Conservation (phyloP, 1,284 basidiomycete genomes). For the Trametes pubescens region DNA sequence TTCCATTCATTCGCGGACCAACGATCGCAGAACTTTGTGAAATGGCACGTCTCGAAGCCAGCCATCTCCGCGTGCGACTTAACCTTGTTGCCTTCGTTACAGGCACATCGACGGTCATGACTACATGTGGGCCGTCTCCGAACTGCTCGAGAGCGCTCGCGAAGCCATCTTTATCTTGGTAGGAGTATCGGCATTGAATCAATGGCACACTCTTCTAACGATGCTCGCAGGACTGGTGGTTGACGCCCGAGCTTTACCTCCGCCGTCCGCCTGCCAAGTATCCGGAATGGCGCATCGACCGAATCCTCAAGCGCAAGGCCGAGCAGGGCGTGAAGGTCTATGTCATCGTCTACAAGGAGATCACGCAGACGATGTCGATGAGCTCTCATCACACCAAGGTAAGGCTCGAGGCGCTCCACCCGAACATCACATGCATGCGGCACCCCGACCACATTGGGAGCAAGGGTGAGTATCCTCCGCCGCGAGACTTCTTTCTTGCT, state of each 20-base stretch:
- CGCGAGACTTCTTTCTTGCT: background rate
- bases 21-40: slow-evolving; percentile 76
- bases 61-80: background rate
- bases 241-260: slow-evolving; percentile 91
- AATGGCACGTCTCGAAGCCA: slow-evolving; percentile 63
- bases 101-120: slow-evolving; percentile 91
- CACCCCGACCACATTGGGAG: slow-evolving; percentile 91
- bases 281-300: slow-evolving; percentile 88
- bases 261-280: slow-evolving; percentile 87
- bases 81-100: background rate
- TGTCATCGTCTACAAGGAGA: slow-evolving; percentile 91
- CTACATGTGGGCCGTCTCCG: slow-evolving; percentile 93
- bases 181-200: background rate
- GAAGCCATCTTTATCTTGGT: slow-evolving; percentile 84
- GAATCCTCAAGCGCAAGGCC: slow-evolving; percentile 86
- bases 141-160: slow-evolving; percentile 81
- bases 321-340: slow-evolving; percentile 90
- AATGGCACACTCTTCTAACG: background rate
- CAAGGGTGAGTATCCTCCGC: slow-evolving; percentile 54
- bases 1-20: slow-evolving; percentile 86
- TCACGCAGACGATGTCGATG: slow-evolving; percentile 91
- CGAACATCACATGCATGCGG: slow-evolving; percentile 87
- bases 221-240: slow-evolving; percentile 82
- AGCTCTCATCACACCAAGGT: slow-evolving; percentile 88
- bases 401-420: slow-evolving; percentile 82